Conservation (phyloP, 257 asterid genomes). For the Misopates orontium region DNA sequence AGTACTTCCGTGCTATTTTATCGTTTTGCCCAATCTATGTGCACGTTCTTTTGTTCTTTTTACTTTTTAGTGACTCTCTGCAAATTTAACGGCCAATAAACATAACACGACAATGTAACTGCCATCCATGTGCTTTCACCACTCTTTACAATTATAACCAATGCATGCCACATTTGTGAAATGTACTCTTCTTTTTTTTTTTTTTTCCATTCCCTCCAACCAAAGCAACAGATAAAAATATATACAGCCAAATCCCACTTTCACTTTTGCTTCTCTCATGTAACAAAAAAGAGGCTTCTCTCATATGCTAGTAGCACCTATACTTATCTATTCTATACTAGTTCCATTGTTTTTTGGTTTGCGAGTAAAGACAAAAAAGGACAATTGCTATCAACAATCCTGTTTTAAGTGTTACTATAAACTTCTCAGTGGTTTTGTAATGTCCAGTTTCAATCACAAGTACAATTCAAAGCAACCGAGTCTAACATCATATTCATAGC, state of each 20-base stretch:
- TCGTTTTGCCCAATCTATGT: neutral
- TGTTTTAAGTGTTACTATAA: too few species aligned
- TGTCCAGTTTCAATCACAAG: too few species aligned
- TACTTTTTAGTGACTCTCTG: neutral
- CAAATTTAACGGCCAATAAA: slow-evolving; percentile 21
- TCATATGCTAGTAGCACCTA: too few species aligned
- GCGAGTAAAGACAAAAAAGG: too few species aligned
- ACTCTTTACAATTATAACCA: slow-evolving; percentile 1
- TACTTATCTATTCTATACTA: too few species aligned
- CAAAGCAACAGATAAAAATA: neutral
- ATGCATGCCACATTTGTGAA: slow-evolving; percentile 8
- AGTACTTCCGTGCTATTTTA: too few species aligned
- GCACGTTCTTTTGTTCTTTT: slow-evolving; percentile 25
- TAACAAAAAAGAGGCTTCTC: too few species aligned
- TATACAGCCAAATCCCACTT: neutral
- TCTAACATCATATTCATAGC: too few species aligned
- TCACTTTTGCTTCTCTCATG: neutral
- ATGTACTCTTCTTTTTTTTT: slow-evolving; percentile 1
- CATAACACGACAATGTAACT: slow-evolving; percentile 32
- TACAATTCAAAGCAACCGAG: too few species aligned
- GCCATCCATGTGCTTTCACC: slow-evolving; percentile 31
- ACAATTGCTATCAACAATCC: too few species aligned
- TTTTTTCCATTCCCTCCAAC: neutral
- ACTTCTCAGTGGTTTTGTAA: too few species aligned
- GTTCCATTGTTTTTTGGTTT: too few species aligned